Conservation (phyloP, 495 filamentous ascomycete species). For the Penicillium diatomitis region DNA sequence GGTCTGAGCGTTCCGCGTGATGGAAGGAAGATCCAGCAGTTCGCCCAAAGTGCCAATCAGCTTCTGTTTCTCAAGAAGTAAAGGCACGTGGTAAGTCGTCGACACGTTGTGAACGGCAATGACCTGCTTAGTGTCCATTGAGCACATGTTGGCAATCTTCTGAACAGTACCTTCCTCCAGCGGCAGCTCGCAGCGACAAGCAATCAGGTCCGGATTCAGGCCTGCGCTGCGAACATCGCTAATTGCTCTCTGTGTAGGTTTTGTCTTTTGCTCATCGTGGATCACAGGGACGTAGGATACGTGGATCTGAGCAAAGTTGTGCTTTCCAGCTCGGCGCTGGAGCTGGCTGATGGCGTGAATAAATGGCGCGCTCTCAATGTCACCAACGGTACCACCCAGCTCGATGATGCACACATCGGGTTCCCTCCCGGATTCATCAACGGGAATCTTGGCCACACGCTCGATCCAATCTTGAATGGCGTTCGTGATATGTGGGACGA, state of each 20-base stretch:
- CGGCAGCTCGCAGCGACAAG: constrained; percentile 74
- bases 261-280: constrained; percentile 77
- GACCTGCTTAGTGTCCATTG: constrained; percentile 53
- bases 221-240: constrained; percentile 71
- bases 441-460: constrained; percentile 74
- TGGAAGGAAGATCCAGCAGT: constrained; percentile 13
- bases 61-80: constrained; percentile 75
- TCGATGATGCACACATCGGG: constrained; percentile 93
- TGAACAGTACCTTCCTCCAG: constrained; percentile 66
- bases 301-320: constrained; percentile 74
- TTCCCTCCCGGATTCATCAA: constrained; percentile 71
- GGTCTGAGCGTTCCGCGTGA: constrained; percentile 19
- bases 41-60: constrained; percentile 52
- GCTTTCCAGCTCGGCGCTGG: constrained; percentile 57
- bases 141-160: constrained; percentile 74
- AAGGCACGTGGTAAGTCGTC: constrained; percentile 84
- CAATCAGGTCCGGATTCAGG: constrained; percentile 82
- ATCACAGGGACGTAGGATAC: constrained; percentile 27
- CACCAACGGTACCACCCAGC: constrained; percentile 66
- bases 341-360: constrained; percentile 80
- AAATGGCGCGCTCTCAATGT: constrained; percentile 88
- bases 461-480: constrained; percentile 90
- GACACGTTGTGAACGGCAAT: constrained; percentile 77
- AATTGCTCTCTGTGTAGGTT: constrained; percentile 89
- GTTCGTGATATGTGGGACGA: constrained; percentile 86